Base-by-base conservation (phyloP, 2,329 filamentous ascomycete genomes). In the Penicillium sp. region DNA sequence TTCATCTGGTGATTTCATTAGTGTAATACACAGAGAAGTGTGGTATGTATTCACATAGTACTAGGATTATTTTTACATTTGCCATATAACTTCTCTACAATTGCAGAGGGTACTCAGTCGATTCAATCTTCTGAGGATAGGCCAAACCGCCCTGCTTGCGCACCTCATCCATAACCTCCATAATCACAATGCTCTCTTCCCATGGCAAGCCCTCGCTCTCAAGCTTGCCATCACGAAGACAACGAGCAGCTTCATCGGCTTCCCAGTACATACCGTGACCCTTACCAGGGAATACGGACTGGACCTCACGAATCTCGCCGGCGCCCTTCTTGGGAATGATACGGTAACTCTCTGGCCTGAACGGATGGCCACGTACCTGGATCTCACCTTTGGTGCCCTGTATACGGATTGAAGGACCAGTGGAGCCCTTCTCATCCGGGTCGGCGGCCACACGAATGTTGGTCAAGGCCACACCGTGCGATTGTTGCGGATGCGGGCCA, bases 241-340 rank as follows among this genome's bases (percentile, higher is more conserved):
- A 90, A 42, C 86, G 80, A 27, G 87, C 89, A 60, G 84, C 87
- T 77, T 91, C 89, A 70, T 92, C 89, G 1, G 90, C 90, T 71
- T 92, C 88, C 87, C 87, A 93, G 76, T 90, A 94, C 89, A 95
- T 94, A 46, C 90, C 91, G 60, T 90, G 87, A 10, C 90, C 90
- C 62, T 78, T 74, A 13, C 78, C 81, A 27, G 84, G 83, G 54
- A 81, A 75, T 11, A 68, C 63, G 49, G 62, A 67, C 41, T 73
- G 70, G 62, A 74, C 67, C 38, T 76, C 69, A 44, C 65, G 62
- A 6, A 72, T 61, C 63, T 83, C 79, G 39, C 77, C 74, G 46
- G 77, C 78, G 27, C 70, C 70, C 52, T 74, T 71, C 45, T 78
- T 79, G 60, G 78, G 80, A 62, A 92, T 80, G 48, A 92, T 73